Evolutionary conservation across 2,329 filamentous ascomycete genomes (phyloP).

Genomic region (Lojkania enalia): DNA sequence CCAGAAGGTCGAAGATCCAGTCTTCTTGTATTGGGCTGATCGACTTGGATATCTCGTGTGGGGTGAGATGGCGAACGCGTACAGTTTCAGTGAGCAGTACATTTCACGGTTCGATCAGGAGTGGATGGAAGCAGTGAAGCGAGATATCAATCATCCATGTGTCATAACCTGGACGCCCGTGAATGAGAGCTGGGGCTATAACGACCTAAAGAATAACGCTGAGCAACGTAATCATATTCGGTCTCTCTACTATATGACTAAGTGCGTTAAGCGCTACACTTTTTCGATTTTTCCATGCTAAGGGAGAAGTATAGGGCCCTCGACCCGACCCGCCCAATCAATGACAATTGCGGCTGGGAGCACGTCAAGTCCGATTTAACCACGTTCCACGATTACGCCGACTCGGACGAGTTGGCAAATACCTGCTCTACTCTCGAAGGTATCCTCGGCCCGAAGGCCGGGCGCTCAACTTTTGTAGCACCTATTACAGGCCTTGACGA

Average conservation of each 20-base stretch:
- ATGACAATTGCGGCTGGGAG: conserved; percentile 74
- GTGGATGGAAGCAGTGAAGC: conserved; percentile 64
- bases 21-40: conserved; percentile 65
- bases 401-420: conserved; percentile 58
- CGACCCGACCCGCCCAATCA: conserved; percentile 66
- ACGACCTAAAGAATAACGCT: conserved; percentile 58
- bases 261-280: conserved; percentile 48
- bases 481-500: conserved; percentile 50
- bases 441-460: conserved; percentile 59
- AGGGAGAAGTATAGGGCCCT: conserved; percentile 48
- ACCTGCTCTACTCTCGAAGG: conserved; percentile 58
- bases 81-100: conserved; percentile 63
- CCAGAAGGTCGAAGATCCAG: conserved; percentile 65
- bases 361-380: conserved; percentile 66
- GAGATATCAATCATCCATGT: conserved; percentile 68
- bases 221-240: conserved; percentile 67
- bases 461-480: conserved; percentile 59
- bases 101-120: conserved; percentile 64
- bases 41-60: conserved; percentile 64
- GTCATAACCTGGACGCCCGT: conserved; percentile 69
- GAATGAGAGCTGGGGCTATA: conserved; percentile 68
- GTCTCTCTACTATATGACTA: conserved; percentile 66
- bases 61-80: conserved; percentile 68
- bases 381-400: conserved; percentile 70
- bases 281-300: not conserved